Evolutionary conservation across 2,329 filamentous ascomycete species (phyloP).

Genomic region (Grosmannia penicillata): DNA sequence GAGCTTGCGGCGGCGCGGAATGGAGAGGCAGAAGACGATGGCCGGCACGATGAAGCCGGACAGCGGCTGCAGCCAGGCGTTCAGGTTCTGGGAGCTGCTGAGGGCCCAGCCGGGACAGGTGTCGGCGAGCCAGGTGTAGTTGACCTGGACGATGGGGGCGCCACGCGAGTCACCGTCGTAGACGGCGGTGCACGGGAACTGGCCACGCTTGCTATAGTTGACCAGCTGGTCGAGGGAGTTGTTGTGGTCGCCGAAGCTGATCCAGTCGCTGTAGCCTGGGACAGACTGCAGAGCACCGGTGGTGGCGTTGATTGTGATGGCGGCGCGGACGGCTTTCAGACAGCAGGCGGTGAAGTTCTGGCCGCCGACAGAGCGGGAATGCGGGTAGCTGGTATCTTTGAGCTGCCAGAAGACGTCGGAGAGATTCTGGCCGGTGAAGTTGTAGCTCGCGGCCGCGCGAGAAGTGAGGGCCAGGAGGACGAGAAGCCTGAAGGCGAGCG

Average conservation of each 20-base stretch:
- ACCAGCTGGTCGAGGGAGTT: conserved; percentile 4
- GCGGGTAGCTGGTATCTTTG: too few relatives aligned
- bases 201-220: conserved; percentile 4
- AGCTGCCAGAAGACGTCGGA: conserved; percentile 9
- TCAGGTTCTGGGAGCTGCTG: conserved; percentile 10
- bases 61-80: conserved; percentile 14
- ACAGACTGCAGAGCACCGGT: conserved; percentile 5
- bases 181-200: conserved; percentile 14
- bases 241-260: conserved; percentile 5
- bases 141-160: conserved; percentile 11
- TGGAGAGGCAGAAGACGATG: conserved; percentile 15
- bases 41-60: conserved; percentile 15
- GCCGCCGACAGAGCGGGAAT: too few relatives aligned
- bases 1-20: conserved; percentile 14
- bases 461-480: too few relatives aligned
- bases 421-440: conserved; percentile 2
- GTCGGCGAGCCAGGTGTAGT: conserved; percentile 9
- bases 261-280: conserved; percentile 1
- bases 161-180: conserved; percentile 9
- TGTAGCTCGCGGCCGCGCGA: too few relatives aligned
- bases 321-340: conserved; percentile 11
- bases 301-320: conserved; percentile 7
- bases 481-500: too few relatives aligned
- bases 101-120: conserved; percentile 15
- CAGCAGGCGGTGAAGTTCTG: conserved; percentile 16